Evolutionary conservation across 768 basidiomycete species (phyloP).

Genomic region (Lyophyllum shimeji): DNA sequence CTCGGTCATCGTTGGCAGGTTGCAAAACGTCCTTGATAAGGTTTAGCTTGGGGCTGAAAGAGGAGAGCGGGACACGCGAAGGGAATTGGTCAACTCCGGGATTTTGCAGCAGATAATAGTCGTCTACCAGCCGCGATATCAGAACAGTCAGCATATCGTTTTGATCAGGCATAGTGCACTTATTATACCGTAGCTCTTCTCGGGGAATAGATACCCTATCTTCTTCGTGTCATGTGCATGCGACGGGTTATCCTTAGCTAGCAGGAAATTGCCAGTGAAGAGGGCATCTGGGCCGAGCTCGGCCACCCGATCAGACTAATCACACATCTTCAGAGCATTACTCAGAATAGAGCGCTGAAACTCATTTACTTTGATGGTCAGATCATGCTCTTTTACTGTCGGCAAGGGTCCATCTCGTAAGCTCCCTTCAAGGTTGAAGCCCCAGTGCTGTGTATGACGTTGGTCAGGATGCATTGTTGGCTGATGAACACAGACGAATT

Average conservation of each 20-base stretch:
- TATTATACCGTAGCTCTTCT: constrained; percentile 57
- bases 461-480: neutral
- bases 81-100: constrained; percentile 37
- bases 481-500: neutral
- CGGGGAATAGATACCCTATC: constrained; percentile 60
- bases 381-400: constrained; percentile 47
- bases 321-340: constrained; percentile 3
- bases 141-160: neutral
- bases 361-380: constrained; percentile 39
- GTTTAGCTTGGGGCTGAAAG: constrained; percentile 43
- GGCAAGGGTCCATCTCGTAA: constrained; percentile 42
- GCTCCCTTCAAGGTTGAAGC: constrained; percentile 78
- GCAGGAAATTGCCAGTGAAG: constrained; percentile 50
- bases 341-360: neutral
- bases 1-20: constrained; percentile 29
- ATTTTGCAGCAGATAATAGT: constrained; percentile 59
- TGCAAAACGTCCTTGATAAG: constrained; percentile 43
- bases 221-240: constrained; percentile 50
- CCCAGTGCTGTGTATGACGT: constrained; percentile 60
- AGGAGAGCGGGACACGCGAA: constrained; percentile 43
- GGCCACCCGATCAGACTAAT: constrained; percentile 53
- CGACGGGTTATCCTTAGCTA: constrained; percentile 43
- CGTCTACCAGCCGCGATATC: constrained; percentile 41
- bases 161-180: neutral
- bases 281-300: constrained; percentile 51